Base-by-base conservation (phyloP, 345 rosid species). In the Populus davidiana region DNA sequence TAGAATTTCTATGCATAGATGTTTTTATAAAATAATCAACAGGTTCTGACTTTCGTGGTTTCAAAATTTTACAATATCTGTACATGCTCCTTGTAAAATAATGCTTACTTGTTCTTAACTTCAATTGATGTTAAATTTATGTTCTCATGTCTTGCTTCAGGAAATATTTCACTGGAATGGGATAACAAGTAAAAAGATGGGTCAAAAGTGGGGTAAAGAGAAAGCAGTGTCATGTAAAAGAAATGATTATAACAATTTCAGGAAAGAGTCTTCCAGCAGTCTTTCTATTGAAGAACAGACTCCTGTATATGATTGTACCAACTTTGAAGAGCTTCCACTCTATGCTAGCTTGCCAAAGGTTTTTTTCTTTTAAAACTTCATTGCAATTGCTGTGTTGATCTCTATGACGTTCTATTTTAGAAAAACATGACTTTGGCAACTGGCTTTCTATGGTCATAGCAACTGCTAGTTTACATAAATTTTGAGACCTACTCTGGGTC, bases 151-250 rank as follows among this genome's bases (percentile, higher is more conserved):
- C n/a, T 33, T 78, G 71, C 72, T 41, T 74, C 85, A 92, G 95
- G 88, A 89, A 78, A 85, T 76, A 13, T 87, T 88, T 81, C 84
- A 82, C 64, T 94, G 98, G 99, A 96, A 88, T 81, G 95, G 97
- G 77, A 85, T 80, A 81, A 92, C 88, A 81, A 91, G 93, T 84
- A 96, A 96, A 86, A 96, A 86, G 89, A 94, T 84, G 83, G 97
- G 97, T 43, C 97, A 96, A 82, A 94, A 92, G 79, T 94, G 99
- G 98, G 97, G 97, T 52, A 86, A 50, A 75, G 93, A 92, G 83
- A 93, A 89, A 81, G 77, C 79, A 64, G 80, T 86, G 62, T 84
- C 82, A 52, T 73, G 79, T 38, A 89, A 87, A 86, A 71, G 85
- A 87, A 86, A 85, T 56, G 81, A 71, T 47, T 50, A 81, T 79